Conservation (phyloP, 768 basidiomycete species). For the Ephemerocybe angulata region DNA sequence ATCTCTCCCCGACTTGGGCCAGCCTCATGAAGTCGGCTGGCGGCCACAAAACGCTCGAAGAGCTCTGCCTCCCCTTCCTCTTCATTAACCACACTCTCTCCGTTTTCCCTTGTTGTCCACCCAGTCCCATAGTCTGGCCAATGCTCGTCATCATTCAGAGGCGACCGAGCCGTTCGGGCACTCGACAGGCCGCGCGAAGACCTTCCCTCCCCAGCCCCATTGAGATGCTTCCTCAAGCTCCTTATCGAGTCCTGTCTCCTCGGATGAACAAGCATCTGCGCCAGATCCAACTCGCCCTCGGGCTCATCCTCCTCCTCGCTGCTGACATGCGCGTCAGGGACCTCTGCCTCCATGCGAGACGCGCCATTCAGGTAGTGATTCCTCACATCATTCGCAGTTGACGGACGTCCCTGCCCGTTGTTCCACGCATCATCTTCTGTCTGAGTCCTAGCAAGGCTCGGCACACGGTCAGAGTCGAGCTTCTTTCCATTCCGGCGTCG, state of each 20-base stretch:
- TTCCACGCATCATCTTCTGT: conserved; percentile 58
- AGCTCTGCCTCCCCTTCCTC: conserved; percentile 29
- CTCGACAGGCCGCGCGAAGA: background rate
- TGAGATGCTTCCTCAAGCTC: conserved; percentile 63
- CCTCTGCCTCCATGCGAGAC: conserved; percentile 17
- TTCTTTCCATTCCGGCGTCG: conserved; percentile 15
- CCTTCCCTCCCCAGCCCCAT: background rate
- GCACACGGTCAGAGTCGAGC: conserved; percentile 39
- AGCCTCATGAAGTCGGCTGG: background rate
- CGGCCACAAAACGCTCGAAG: conserved; percentile 16
- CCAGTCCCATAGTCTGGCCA: conserved; percentile 27
- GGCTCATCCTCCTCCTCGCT: conserved; percentile 47
- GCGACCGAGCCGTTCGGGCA: background rate
- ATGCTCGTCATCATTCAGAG: conserved; percentile 17
- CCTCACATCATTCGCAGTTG: conserved; percentile 7
- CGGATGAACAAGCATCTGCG: conserved; percentile 63
- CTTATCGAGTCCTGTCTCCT: conserved; percentile 72
- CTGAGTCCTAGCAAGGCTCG: conserved; percentile 57
- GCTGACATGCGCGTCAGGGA: conserved; percentile 35
- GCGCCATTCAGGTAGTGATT: conserved; percentile 30
- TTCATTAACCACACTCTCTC: conserved; percentile 24
- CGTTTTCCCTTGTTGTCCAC: conserved; percentile 22
- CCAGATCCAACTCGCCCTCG: conserved; percentile 58
- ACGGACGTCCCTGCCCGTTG: conserved; percentile 18
- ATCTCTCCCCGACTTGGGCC: background rate